Percentiles rank a stretch among this genome's conserved stretches.
These are phyloP conservation scores for Colletotrichum theobromicola DNA, from an alignment of 2,329 filamentous ascomycete genomes.

Conservation along the genomic window DNA sequence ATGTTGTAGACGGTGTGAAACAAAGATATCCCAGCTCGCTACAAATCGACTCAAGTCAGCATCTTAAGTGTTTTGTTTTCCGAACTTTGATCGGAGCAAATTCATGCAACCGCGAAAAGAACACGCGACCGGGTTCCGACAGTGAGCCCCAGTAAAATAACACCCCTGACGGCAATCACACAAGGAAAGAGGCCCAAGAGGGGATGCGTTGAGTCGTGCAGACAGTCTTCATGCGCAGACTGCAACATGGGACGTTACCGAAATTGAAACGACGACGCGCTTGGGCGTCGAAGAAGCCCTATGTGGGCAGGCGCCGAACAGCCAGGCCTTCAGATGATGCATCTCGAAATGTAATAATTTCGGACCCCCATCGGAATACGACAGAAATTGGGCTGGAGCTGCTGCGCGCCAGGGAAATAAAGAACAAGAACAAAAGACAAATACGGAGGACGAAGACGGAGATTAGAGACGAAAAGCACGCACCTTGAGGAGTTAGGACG, in stretches of 20 bases:
- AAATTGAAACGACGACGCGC: slow-evolving; percentile 21
- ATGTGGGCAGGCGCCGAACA: slow-evolving; percentile 15
- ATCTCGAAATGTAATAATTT: slow-evolving; percentile 21
- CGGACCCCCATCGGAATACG: slow-evolving; percentile 15
- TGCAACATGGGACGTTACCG: slow-evolving; percentile 23
- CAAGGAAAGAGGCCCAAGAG: slow-evolving; percentile 8
- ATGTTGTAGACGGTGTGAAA: slow-evolving; percentile 17
- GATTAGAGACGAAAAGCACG: slow-evolving; percentile 8
- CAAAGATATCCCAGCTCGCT: slow-evolving; percentile 20
- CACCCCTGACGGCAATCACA: slow-evolving; percentile 14
- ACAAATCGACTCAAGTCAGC: slow-evolving; percentile 21
- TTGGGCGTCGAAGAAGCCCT: slow-evolving; percentile 14
- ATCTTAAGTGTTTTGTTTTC: slow-evolving; percentile 24
- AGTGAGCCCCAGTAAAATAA: slow-evolving; percentile 5
- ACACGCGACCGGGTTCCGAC: slow-evolving; percentile 19
- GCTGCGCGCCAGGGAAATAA: neutral
- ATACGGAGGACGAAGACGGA: neutral
- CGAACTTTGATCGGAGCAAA: slow-evolving; percentile 21
- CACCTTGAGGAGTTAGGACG: neutral
- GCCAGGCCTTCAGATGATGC: slow-evolving; percentile 20
- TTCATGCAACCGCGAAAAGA: slow-evolving; percentile 21
- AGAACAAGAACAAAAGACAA: neutral
- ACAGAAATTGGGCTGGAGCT: neutral
- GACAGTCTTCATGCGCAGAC: slow-evolving; percentile 19
- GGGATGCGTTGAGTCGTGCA: slow-evolving; percentile 18